Evolutionary conservation across 176 grass and related monocot genomes (phyloP).

Genomic region (Triticum timopheevii): DNA sequence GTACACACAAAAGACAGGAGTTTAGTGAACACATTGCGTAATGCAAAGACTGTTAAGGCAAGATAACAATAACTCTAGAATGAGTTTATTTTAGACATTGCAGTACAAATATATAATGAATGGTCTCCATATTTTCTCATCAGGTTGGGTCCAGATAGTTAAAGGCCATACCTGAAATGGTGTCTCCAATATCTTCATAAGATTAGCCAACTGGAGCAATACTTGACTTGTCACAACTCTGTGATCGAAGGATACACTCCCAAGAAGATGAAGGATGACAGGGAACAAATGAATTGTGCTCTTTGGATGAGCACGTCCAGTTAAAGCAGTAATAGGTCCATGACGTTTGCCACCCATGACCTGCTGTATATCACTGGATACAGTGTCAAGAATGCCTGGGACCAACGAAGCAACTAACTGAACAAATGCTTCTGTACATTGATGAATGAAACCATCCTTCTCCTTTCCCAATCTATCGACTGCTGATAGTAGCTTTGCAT

Average conservation of each 20-base stretch:
- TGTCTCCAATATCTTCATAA: constrained; percentile 87
- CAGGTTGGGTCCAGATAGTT: neutral
- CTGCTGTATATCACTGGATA: constrained; percentile 84
- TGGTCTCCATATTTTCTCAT: neutral
- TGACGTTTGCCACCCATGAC: constrained; percentile 90
- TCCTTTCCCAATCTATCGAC: constrained; percentile 90
- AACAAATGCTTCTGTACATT: constrained; percentile 82
- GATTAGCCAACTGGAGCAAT: constrained; percentile 85
- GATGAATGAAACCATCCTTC: constrained; percentile 80
- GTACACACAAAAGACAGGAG: neutral
- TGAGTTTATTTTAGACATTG: neutral
- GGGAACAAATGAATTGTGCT: constrained; percentile 85
- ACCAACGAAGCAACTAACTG: constrained; percentile 62
- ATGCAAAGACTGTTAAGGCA: constrained; percentile 2
- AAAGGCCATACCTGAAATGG: constrained; percentile 70
- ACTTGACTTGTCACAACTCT: constrained; percentile 74
- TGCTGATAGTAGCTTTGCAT: constrained; percentile 73
- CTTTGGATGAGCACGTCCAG: constrained; percentile 73
- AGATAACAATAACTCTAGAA: constrained; percentile 7
- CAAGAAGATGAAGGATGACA: constrained; percentile 93
- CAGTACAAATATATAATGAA: constrained; percentile 15
- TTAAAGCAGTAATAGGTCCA: constrained; percentile 58
- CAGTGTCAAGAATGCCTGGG: constrained; percentile 79
- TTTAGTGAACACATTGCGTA: constrained; percentile 12
- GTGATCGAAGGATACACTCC: constrained; percentile 83